These are phyloP conservation scores for Aegilops speltoides DNA, from an alignment of 176 grass and related monocot genomes.

Conservation along the genomic window DNA sequence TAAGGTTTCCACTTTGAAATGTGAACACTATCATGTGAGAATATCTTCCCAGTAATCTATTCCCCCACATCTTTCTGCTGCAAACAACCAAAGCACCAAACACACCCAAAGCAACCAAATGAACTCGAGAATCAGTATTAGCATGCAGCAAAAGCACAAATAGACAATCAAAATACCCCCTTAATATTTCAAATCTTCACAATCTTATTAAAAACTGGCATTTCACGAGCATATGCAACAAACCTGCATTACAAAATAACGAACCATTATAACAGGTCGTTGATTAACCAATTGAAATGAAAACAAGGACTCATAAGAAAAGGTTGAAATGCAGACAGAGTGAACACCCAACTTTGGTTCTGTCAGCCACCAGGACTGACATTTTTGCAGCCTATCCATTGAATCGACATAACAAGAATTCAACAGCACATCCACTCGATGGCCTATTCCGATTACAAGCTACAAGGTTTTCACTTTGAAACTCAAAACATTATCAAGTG, in stretches of 20 bases:
- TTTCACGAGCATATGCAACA: not conserved
- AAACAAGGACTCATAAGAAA: not conserved
- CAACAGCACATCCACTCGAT: not conserved
- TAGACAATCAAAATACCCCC: not conserved
- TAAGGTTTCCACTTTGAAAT: not conserved
- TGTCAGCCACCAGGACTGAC: not conserved
- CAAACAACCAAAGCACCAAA: not conserved
- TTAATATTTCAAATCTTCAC: conserved; percentile 29
- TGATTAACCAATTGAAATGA: not conserved
- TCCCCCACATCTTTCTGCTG: not conserved
- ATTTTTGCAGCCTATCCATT: not conserved
- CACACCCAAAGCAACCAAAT: not conserved
- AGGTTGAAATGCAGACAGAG: not conserved
- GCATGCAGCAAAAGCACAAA: not conserved
- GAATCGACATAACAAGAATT: not conserved
- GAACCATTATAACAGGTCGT: not conserved
- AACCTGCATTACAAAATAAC: not conserved
- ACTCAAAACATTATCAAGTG: not conserved
- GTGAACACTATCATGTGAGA: not conserved
- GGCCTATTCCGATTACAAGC: not conserved
- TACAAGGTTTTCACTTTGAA: not conserved
- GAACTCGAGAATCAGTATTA: not conserved
- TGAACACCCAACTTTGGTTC: not conserved
- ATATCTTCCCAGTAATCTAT: not conserved
- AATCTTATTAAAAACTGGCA: not conserved